These are phyloP conservation scores for Penicillium sp. DNA, from an alignment of 2,329 filamentous ascomycete species.

Conservation along the genomic window DNA sequence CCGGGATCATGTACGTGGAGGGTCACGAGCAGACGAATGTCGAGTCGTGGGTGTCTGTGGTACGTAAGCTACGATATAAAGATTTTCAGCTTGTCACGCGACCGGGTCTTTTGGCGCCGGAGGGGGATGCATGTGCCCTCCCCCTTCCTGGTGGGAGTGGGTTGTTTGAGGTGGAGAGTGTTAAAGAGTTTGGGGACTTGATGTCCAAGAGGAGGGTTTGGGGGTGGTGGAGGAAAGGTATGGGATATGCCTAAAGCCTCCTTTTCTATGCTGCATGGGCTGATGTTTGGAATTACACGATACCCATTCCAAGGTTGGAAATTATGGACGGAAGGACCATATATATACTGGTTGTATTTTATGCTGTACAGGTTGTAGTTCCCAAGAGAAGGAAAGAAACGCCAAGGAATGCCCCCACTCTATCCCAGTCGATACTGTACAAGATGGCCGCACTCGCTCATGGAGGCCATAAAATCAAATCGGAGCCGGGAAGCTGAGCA, in stretches of 20 bases:
- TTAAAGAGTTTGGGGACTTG: slow-evolving; percentile 62
- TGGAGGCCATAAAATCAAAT: slow-evolving; percentile 6
- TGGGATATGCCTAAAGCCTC: slow-evolving; percentile 52
- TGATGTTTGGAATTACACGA: background rate
- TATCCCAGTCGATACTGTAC: background rate
- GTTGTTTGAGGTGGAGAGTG: slow-evolving; percentile 60
- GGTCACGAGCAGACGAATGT: slow-evolving; percentile 55
- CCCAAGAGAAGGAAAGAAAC: background rate
- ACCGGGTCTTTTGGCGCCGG: slow-evolving; percentile 42
- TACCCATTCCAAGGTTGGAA: background rate
- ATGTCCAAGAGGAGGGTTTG: slow-evolving; percentile 63
- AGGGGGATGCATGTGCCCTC: slow-evolving; percentile 5
- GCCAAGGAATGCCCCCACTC: background rate
- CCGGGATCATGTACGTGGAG: slow-evolving; percentile 78
- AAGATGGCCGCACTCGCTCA: background rate
- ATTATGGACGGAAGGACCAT: background rate
- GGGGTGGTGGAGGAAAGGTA: slow-evolving; percentile 67
- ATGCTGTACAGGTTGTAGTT: background rate
- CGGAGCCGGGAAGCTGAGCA: slow-evolving; percentile 40
- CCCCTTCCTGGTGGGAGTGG: slow-evolving; percentile 21
- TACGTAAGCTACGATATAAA: slow-evolving; percentile 68
- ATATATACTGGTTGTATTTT: background rate
- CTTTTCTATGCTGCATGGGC: background rate
- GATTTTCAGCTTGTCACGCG: slow-evolving; percentile 66
- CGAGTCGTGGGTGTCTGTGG: slow-evolving; percentile 62